Evolutionary conservation across 345 rosid genomes (phyloP), one percentile per base, ranked within the genome.

Genomic region (Hibiscus syriacus): DNA sequence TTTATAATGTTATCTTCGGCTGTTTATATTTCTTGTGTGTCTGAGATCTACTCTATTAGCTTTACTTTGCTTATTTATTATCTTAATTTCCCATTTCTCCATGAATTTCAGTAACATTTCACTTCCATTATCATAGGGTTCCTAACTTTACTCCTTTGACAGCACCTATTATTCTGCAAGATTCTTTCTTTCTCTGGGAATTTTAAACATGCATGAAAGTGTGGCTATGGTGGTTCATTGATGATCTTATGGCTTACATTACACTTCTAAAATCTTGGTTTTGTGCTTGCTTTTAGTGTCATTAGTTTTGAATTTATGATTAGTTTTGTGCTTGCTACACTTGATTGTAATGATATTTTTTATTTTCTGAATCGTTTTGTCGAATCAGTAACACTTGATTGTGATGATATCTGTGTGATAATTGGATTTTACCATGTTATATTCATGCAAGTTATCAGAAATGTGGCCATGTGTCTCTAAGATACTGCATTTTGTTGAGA

Each of bases 251-350:
- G 70, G 46, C 65, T 56, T 61, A 34, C 30, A 12, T 67, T 70
- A 29, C 46, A 29, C 27, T 38, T 25, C 9, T 64, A 38, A 55
- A 39, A 19, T 30, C n/a, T 16, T 23, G 16, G 36, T 34, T 64
- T 53, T 66, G 27, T 8, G 49, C 46, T 16, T 80, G 62, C 56
- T 65, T 65, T 53, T 69, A 41, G 58, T 61, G 63, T 30, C 50
- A 41, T 70, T 53, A 14, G 36, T 53, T 73, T 55, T 23, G 66
- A 41, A 17, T 22, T 23, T 14, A 23, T 20, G 41, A 13, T 59
- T 39, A 23, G n/a, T n/a, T n/a, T n/a, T n/a, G n/a, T n/a, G n/a
- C n/a, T n/a, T 67, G 48, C 52, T 23, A 38, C 53, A 25, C 34
- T n/a, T n/a, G 29, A 55, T 55, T 13, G 16, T 13, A 3, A 10